Percentiles rank a stretch among this genome's conserved stretches.
phyloP scores from a whole-genome alignment of 352 stramenopile genomes.

The Phytophthora meadii region DNA sequence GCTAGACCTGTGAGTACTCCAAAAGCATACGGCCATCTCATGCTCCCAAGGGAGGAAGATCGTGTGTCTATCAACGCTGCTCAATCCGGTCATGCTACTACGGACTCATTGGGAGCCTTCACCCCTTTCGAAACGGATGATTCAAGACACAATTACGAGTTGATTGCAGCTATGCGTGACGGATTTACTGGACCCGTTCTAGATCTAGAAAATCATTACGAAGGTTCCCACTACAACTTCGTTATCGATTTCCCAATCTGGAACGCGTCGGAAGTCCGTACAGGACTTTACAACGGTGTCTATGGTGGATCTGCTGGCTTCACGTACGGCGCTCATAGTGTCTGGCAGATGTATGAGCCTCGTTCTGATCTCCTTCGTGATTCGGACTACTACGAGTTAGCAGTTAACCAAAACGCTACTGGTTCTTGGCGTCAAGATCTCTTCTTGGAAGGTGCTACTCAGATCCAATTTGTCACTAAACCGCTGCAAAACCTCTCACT shows the following conservation, averaged over 20 bases:
- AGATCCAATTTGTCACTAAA: constrained; percentile 30
- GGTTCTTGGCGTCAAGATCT: constrained; percentile 29
- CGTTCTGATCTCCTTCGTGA: constrained; percentile 11
- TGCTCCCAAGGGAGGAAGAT: no score
- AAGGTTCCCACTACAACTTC: constrained; percentile 27
- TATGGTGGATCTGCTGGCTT: constrained; percentile 27
- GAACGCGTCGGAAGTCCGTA: constrained; percentile 29
- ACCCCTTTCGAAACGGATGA: constrained; percentile 9
- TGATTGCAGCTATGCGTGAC: constrained; percentile 20
- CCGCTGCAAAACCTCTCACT: constrained; percentile 11
- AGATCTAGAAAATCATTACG: constrained; percentile 34
- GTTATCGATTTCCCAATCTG: constrained; percentile 9
- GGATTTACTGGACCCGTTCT: constrained; percentile 24
- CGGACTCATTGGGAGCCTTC: neutral
- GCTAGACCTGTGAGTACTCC: no score
- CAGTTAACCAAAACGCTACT: constrained; percentile 19
- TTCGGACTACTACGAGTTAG: constrained; percentile 22
- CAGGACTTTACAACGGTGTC: constrained; percentile 29
- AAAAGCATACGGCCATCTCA: no score
- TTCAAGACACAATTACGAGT: constrained; percentile 30
- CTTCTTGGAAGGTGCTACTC: constrained; percentile 18
- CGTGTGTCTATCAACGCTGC: constrained; percentile 24
- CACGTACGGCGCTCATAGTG: constrained; percentile 33
- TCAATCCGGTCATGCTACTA: constrained; percentile 20
- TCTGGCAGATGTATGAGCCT: constrained; percentile 38